A percentile compares a stretch with the other conserved stretches of the same genome.
Conservation (phyloP, 495 filamentous ascomycete genomes). For the Podospora conica region DNA sequence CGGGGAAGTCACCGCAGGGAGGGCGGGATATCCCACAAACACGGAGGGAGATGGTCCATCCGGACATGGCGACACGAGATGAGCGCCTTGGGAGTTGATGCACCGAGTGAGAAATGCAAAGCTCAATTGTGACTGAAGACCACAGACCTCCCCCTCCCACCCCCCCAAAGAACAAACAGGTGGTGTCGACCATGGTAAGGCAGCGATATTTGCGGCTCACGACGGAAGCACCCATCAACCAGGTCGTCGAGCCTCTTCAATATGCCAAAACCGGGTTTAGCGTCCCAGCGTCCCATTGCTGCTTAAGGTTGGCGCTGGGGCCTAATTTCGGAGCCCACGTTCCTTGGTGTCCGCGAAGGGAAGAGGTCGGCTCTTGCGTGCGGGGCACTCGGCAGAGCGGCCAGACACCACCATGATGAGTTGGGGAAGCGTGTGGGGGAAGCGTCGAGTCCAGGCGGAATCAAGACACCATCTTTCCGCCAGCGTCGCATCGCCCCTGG, state of each 20-base stretch:
- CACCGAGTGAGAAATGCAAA: not conserved
- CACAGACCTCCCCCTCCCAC: not conserved
- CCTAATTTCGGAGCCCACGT: slow-evolving; percentile 28
- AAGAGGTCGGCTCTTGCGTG: slow-evolving; percentile 23
- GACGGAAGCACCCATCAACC: slow-evolving; percentile 24
- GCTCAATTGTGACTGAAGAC: not conserved
- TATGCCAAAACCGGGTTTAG: slow-evolving; percentile 22
- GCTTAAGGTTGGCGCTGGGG: slow-evolving; percentile 16
- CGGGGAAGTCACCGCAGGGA: not conserved
- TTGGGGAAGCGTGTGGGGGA: slow-evolving; percentile 1
- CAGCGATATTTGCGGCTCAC: not conserved
- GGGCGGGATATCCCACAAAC: not conserved
- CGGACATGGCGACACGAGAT: not conserved
- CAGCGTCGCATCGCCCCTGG: slow-evolving; percentile 18
- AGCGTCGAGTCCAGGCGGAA: slow-evolving; percentile 20
- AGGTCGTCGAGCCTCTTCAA: slow-evolving; percentile 12
- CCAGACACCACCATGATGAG: slow-evolving; percentile 5
- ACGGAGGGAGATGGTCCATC: not conserved
- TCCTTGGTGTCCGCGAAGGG: slow-evolving; percentile 28
- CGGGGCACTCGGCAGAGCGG: slow-evolving; percentile 17
- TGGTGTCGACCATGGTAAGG: too few species aligned
- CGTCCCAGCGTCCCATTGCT: slow-evolving; percentile 12
- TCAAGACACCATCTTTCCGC: slow-evolving; percentile 23
- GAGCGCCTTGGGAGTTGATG: not conserved
- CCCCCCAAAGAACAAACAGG: not conserved